Base-by-base conservation (phyloP, 768 basidiomycete genomes). In the Neoboletus magnificus region DNA sequence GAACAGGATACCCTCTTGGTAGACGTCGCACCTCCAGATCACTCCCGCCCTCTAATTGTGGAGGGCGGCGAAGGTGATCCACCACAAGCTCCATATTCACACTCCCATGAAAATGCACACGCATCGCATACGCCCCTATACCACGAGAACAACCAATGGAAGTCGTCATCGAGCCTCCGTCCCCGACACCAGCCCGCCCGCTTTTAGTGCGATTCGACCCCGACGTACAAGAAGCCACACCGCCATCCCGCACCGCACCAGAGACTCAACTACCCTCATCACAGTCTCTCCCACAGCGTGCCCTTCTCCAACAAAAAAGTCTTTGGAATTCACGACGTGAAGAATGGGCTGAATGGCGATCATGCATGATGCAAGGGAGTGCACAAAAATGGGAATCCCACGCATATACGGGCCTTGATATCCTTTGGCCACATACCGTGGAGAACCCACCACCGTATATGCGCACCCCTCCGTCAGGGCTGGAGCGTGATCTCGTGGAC, bases 231-330 rank as follows among this genome's bases (percentile, higher is more conserved):
- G 57, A 52, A 16, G n/a, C 30, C 44, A 15, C 41, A 11, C 55
- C 27, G 27, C 54, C 58, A 16, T 39, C 43, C 48, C 61, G 52
- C 23, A 36, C 29, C 55, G 42, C 66, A 41, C 35, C 50, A 70
- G 62, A 77, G 79, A 27, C 79, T 79, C 57, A 63, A 69, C 32
- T 82, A 82, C 59, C 63, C 66, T 7, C 76, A 89, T 57, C 86
- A 81, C 62, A 87, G 87, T 2, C 77, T 83, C 58, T 88, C 86
- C 13, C 79, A 80, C 18, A 80, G 78, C n/a, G n/a, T 55, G 81
- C 82, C 2, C 76, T 89, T 35, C 70, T 76, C 15, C 79, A 86
- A 61, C 68, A 81, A 59, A 88, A 86, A 64, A 80, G 72, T 67
- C 78, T 89, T 60, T 89, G 87, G 87, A 71, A 74, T 36, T 65